Conservation (phyloP, 306 rosid genomes). For the Fagus crenata region DNA sequence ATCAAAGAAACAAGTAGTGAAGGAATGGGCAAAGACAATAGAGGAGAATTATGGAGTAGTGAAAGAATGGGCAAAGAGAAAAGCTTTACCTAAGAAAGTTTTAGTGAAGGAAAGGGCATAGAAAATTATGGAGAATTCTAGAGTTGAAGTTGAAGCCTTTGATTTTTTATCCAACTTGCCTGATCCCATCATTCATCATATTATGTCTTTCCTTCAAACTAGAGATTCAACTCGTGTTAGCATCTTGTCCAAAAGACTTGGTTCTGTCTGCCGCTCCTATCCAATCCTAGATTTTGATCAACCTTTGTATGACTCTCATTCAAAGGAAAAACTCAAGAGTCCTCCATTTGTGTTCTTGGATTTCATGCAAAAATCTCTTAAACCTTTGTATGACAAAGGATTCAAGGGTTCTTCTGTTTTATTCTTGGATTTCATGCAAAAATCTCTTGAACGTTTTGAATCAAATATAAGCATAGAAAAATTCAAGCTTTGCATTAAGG, state of each 20-base stretch:
- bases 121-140: no score
- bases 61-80: no score
- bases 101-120: no score
- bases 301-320: not conserved
- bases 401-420: not conserved
- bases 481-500: not conserved
- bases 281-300: slow-evolving; percentile 11
- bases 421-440: not conserved
- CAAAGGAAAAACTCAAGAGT: not conserved
- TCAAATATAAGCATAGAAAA: not conserved
- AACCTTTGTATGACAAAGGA: not conserved
- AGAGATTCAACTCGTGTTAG: not conserved
- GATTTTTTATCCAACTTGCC: slow-evolving; percentile 5
- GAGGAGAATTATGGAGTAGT: no score
- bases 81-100: no score
- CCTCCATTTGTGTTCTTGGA: no score
- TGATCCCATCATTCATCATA: not conserved
- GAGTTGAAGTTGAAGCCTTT: no score
- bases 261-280: not conserved
- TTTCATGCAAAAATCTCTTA: no score
- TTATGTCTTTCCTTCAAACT: slow-evolving; percentile 12
- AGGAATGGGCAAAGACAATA: no score
- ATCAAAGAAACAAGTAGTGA: no score
- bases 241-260: not conserved
- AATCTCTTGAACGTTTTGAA: not conserved